Base-by-base conservation (phyloP, 768 basidiomycete genomes). In the Sistotremastrum suecicum region DNA sequence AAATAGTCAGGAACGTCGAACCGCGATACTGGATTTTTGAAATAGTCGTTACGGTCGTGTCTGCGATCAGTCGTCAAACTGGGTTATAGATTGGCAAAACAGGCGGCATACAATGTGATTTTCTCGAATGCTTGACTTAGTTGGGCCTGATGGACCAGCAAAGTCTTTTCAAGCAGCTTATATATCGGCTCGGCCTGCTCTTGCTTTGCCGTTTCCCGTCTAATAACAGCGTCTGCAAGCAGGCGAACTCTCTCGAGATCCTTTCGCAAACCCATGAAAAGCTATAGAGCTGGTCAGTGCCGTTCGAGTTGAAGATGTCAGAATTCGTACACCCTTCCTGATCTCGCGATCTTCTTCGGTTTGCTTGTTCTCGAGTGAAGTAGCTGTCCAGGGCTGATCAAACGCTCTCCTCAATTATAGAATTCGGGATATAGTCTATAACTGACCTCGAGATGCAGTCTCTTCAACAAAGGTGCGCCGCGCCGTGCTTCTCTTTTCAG, bases 401-500 rank as follows among this genome's bases (percentile, higher is more conserved):
- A 20, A 20, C 20, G 20, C 20, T 20, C 20, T 47, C 30, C 8
- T 8, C n/a, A 29, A 8, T 2, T 5, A n/a, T 20, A 31, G 29
- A 29, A 30, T 7, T 37, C 20, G 32, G 29, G 11, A n/a, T 10
- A 32, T 31, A 8, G 4, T 4, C 9, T 8, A 33, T 31, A 1
- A 42, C 65, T 46, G 44, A 70, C 70, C 60, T 99, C 94, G 30
- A 98, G 67, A 64, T 99, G 91, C 47, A 99, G 59, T 44, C 95
- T 60, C 63, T 98, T 98, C 52, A 99, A 62, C 49, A 98, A 62
- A 7, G 95, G 94, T 6, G 95, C 95, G 3, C 95, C 95, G 37
- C 94, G 64, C 50, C 95, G 73, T 1, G 79, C 88, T 59, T 98
- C 94, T 3, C 95, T 69, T 64, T 99, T 98, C 61, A 99, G 60